phyloP scores from a whole-genome alignment of 2,329 filamentous ascomycete species.

The Paracoccidioides brasiliensis region DNA sequence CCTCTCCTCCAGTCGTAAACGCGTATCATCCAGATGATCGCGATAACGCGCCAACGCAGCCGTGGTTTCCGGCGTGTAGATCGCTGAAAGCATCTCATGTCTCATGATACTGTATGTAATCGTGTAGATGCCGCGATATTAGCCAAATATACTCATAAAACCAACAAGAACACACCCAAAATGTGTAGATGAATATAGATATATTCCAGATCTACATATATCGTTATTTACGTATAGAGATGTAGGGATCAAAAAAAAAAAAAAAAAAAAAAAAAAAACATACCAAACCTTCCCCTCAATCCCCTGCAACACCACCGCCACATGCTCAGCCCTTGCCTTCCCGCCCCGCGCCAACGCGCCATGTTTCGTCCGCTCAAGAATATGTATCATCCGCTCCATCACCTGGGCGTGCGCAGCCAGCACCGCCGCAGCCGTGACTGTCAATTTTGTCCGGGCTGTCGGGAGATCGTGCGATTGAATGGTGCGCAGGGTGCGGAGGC shows the following conservation, averaged over 20 bases:
- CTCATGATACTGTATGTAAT: constrained; percentile 21
- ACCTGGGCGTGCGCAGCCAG: constrained; percentile 21
- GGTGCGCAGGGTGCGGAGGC: constrained; percentile 18
- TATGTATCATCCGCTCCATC: constrained; percentile 25
- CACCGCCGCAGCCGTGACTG: constrained; percentile 23
- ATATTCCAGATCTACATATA: not conserved
- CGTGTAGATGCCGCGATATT: too few relatives aligned
- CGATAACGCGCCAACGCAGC: constrained; percentile 23
- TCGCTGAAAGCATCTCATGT: constrained; percentile 23
- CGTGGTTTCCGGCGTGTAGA: constrained; percentile 27
- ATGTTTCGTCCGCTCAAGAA: constrained; percentile 30
- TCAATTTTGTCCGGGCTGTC: constrained; percentile 21
- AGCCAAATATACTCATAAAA: not conserved
- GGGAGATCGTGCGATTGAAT: constrained; percentile 24
- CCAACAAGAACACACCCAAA: not conserved
- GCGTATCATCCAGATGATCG: constrained; percentile 20
- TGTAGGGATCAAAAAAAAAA: not conserved
- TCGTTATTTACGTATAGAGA: too few relatives aligned
- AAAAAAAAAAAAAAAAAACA: constrained; percentile 9
- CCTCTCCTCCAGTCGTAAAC: constrained; percentile 20
- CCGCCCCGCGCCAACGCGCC: constrained; percentile 24
- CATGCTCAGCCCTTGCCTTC: constrained; percentile 28
- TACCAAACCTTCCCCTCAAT: constrained; percentile 28
- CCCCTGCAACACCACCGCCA: constrained; percentile 26
- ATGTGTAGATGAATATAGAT: not conserved